Base-by-base conservation (phyloP, 2,329 filamentous ascomycete species). In the Thelonectria discophora region DNA sequence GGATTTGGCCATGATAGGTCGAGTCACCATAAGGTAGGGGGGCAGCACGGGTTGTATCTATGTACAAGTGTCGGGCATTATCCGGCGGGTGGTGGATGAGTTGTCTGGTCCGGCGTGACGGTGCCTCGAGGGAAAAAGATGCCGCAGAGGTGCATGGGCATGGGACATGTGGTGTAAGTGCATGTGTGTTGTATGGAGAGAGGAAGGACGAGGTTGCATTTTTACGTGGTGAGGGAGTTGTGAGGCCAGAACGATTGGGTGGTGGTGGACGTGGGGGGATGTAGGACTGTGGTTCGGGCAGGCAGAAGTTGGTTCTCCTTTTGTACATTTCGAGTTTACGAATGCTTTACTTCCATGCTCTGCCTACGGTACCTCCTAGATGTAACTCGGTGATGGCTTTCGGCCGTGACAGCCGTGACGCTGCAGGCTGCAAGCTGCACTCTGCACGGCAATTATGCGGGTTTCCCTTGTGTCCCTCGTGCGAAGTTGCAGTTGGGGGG, bases 161-260 rank as follows among this genome's bases (percentile, higher is more conserved):
- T n/a, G n/a, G n/a, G 45, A 39, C 51, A 54, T 54, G 40, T 55
- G 53, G 32, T 34, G 32, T 56, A 56, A 56, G 43, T 34, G 32
- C 42, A 24, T 46, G 17, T n/a, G 17, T 42, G 11, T n/a, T n/a
- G n/a, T n/a, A n/a, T n/a, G n/a, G n/a, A 11, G 32, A 11, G 7
- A 11, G 32, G 32, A 34, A 3, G 3, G 32, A 13, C 32, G 32
- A 34, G 13, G 9, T 34, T 11, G 32, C 10, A 11, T 34, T 11
- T 34, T 34, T 8, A 3, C 20, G 8, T 3, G 12, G 5, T 20
- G 17, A 5, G 18, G 5, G n/a, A 18, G 18, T 20, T 21, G 42
- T 20, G 18, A 20, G 17, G 42, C 42, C 42, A 20, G 18, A 34
- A 20, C 42, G 20, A 21, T 20, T 45, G 42, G 42, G 42, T 45